These are phyloP conservation scores for Penicillium griseofulvum DNA, from an alignment of 2,329 filamentous ascomycete genomes.

Conservation along the genomic window DNA sequence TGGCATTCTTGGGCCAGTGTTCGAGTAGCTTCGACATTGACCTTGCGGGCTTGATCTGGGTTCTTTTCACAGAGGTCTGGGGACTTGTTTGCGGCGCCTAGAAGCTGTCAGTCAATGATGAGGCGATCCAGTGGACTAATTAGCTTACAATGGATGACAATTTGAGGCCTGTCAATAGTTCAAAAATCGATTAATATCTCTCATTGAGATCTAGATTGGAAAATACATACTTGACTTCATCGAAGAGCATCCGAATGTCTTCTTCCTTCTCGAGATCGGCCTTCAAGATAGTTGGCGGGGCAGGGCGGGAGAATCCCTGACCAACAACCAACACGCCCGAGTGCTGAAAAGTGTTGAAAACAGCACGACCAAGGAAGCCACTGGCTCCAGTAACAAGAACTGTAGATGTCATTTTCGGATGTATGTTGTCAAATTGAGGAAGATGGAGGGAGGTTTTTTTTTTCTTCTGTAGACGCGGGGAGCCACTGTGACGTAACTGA, in stretches of 20 bases:
- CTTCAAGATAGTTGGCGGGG: slow-evolving; percentile 64
- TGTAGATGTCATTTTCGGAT: slow-evolving; percentile 45
- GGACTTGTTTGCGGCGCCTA: slow-evolving; percentile 82
- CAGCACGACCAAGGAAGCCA: slow-evolving; percentile 77
- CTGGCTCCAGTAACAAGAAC: slow-evolving; percentile 81
- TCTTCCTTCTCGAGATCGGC: slow-evolving; percentile 50
- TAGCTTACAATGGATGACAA: slow-evolving; percentile 74
- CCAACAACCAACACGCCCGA: slow-evolving; percentile 69
- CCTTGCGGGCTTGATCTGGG: slow-evolving; percentile 67
- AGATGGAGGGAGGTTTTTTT: background rate
- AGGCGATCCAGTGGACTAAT: background rate
- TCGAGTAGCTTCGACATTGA: slow-evolving; percentile 72
- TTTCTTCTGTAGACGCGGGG: slow-evolving; percentile 7
- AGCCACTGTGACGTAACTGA: slow-evolving; percentile 26
- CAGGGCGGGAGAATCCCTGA: slow-evolving; percentile 70
- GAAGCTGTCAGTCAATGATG: slow-evolving; percentile 10
- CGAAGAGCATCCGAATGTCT: slow-evolving; percentile 48
- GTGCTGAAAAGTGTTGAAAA: slow-evolving; percentile 67
- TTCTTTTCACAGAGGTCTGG: slow-evolving; percentile 82
- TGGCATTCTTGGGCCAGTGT: slow-evolving; percentile 66
- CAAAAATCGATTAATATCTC: slow-evolving; percentile 3
- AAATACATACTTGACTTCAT: slow-evolving; percentile 51
- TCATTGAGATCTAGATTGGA: too few relatives aligned
- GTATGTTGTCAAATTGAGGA: background rate
- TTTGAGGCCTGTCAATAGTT: slow-evolving; percentile 58